These are phyloP conservation scores for Canavalia ensiformis DNA, from an alignment of 306 rosid genomes.

Conservation along the genomic window DNA sequence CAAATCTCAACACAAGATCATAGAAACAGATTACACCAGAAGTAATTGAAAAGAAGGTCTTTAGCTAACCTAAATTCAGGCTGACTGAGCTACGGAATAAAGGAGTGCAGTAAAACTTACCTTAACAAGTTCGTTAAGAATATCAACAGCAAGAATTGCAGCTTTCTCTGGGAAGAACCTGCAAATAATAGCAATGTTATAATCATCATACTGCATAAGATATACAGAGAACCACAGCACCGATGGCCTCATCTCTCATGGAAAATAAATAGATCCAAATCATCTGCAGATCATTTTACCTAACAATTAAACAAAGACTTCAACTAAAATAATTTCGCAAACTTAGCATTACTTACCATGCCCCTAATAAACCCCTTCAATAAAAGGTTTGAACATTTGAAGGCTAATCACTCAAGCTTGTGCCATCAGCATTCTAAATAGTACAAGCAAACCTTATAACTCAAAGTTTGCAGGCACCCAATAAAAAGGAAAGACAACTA, in stretches of 20 bases:
- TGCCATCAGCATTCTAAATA: background rate
- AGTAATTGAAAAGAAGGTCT: conserved; percentile 11
- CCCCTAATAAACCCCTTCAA: conserved; percentile 10
- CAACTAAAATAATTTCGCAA: conserved; percentile 13
- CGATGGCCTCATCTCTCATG: conserved; percentile 18
- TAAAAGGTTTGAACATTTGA: background rate
- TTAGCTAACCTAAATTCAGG: background rate
- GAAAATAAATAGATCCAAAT: conserved; percentile 25
- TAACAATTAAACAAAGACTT: conserved; percentile 8
- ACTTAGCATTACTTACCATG: conserved; percentile 6
- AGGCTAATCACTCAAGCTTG: conserved; percentile 1
- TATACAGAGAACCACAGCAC: conserved; percentile 10
- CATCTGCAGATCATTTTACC: conserved; percentile 12
- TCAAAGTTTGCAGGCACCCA: background rate
- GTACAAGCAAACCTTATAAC: background rate
- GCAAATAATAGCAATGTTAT: conserved; percentile 46
- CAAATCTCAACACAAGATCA: conserved; percentile 30
- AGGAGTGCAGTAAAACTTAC: conserved; percentile 54
- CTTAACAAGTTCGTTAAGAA: conserved; percentile 83
- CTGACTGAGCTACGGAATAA: conserved; percentile 19
- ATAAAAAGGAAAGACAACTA: background rate
- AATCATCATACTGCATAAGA: conserved; percentile 25
- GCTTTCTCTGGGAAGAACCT: conserved; percentile 97
- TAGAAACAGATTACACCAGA: background rate
- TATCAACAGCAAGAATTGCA: conserved; percentile 66